Percentiles rank a stretch among this genome's conserved stretches.
phyloP scores from a whole-genome alignment of 805 yeast species.

The Suhomyces kilbournensis region DNA sequence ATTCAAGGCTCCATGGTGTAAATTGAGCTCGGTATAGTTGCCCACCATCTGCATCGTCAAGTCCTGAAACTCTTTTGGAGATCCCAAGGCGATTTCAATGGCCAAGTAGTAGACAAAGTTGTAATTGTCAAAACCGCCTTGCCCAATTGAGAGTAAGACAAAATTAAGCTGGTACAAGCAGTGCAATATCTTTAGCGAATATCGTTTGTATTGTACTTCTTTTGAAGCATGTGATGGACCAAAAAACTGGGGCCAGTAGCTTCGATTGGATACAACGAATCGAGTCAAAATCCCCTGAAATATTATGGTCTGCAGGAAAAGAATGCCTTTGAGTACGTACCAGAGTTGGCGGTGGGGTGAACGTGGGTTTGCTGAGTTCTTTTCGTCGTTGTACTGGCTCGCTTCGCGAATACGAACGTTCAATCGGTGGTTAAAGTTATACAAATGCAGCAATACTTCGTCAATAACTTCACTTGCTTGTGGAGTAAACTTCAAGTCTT shows the following conservation, averaged over 20 bases:
- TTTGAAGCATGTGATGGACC: conserved; percentile 13
- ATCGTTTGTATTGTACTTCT: conserved; percentile 25
- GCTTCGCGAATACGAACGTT: conserved; percentile 14
- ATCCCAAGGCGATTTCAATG: conserved; percentile 37
- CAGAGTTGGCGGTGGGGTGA: conserved; percentile 25
- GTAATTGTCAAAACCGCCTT: conserved; percentile 63
- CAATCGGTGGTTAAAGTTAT: conserved; percentile 26
- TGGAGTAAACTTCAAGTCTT: conserved; percentile 11
- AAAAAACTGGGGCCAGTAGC: conserved; percentile 13
- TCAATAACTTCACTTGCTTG: conserved; percentile 17
- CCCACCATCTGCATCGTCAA: conserved; percentile 30
- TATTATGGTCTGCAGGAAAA: conserved; percentile 49
- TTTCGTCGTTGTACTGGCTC: conserved; percentile 9
- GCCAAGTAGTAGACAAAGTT: conserved; percentile 55
- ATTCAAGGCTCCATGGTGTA: conserved; percentile 26
- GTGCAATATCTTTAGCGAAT: conserved; percentile 32
- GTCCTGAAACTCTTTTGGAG: conserved; percentile 13
- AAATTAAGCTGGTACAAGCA: conserved; percentile 45
- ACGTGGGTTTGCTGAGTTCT: conserved; percentile 5
- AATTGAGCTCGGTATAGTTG: conserved; percentile 31
- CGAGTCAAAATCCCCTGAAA: conserved; percentile 48
- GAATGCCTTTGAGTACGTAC: conserved; percentile 37
- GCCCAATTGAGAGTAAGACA: conserved; percentile 52
- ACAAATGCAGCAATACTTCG: conserved; percentile 20
- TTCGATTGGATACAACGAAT: conserved; percentile 23